Evolutionary conservation across 352 stramenopile genomes (phyloP), one percentile per base, ranked within the genome.

Genomic region (Phytophthora pseudosyringae): DNA sequence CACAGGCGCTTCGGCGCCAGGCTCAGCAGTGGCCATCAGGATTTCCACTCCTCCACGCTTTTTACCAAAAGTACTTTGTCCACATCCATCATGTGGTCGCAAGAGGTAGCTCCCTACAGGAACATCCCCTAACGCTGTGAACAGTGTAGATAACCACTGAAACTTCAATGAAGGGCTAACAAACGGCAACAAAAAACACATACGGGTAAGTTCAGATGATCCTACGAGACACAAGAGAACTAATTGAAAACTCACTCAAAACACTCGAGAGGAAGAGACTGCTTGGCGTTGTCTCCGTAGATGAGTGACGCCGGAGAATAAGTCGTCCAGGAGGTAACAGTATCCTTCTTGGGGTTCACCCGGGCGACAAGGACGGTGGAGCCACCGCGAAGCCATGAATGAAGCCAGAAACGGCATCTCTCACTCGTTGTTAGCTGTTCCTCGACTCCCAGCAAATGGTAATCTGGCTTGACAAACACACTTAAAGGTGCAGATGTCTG

Each of bases 361-460:
- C 69, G 73, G 10, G 71, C 78, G 5, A 94, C 50, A 5, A 86
- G 31, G n/a, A 95, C 51, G 5, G 59, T 55, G 0, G 83, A 77
- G 12, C 76, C 73, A n/a, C 88, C 86, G 8, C 86, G 81, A 12
- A 95, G 64, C 88, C 88, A 95, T 4, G 86, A 87, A 62, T 94
- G 81, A 1, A 95, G 57, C 85, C 86, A 93, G 45, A 91, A 80
- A 1, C 72, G 71, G 15, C 77, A 78, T 36, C 78, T 64, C 49
- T 95, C 88, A 48, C 78, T 87, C 1, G 61, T 61, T 13, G 82
- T 87, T 18, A 94, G 52, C 58, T 80, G 75, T 50, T 95, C 88
- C 13, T 78, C 60, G 6, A 88, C 16, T n/a, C 69, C 69, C 0
- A 88, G 57, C 8, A 71, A 64, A 18, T 75, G 69, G 29, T 89